A percentile compares a stretch with the other conserved stretches of the same genome.
Conservation (phyloP, 1,284 basidiomycete genomes). For the Microbotryomycetes sp. region DNA sequence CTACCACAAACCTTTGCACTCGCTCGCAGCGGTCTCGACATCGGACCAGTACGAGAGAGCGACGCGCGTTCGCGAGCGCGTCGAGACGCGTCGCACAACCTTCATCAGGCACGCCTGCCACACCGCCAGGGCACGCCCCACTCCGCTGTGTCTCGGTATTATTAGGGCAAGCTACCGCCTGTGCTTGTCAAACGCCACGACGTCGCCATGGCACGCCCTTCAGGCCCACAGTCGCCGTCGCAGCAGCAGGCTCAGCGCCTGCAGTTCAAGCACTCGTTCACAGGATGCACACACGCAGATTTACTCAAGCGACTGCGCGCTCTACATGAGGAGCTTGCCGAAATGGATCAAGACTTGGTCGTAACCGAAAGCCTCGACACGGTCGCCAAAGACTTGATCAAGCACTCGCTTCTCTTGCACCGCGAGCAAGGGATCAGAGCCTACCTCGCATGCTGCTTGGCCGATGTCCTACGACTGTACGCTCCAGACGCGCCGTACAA, state of each 20-base stretch:
- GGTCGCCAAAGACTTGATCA: constrained; percentile 72
- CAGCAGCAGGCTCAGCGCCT: too few species aligned
- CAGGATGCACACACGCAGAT: constrained; percentile 52
- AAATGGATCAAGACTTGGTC: constrained; percentile 78
- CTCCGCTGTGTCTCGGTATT: too few species aligned
- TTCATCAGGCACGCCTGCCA: too few species aligned
- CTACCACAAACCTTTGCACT: too few species aligned
- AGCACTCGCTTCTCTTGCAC: constrained; percentile 72
- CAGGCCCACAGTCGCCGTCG: too few species aligned
- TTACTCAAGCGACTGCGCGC: constrained; percentile 74
- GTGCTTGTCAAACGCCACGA: too few species aligned
- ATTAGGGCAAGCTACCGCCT: too few species aligned
- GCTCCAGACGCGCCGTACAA: constrained; percentile 97
- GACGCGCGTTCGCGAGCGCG: too few species aligned
- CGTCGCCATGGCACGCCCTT: neutral
- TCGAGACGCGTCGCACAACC: too few species aligned
- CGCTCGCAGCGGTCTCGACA: too few species aligned
- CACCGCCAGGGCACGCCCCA: too few species aligned
- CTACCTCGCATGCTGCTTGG: constrained; percentile 85
- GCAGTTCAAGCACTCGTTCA: constrained; percentile 66
- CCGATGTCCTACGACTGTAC: constrained; percentile 85
- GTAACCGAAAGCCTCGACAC: constrained; percentile 63
- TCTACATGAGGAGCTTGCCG: constrained; percentile 71
- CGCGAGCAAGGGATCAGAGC: constrained; percentile 89
- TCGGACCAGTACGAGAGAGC: too few species aligned